These are phyloP conservation scores for Serendipita sp. DNA, from an alignment of 768 basidiomycete species.

Conservation along the genomic window DNA sequence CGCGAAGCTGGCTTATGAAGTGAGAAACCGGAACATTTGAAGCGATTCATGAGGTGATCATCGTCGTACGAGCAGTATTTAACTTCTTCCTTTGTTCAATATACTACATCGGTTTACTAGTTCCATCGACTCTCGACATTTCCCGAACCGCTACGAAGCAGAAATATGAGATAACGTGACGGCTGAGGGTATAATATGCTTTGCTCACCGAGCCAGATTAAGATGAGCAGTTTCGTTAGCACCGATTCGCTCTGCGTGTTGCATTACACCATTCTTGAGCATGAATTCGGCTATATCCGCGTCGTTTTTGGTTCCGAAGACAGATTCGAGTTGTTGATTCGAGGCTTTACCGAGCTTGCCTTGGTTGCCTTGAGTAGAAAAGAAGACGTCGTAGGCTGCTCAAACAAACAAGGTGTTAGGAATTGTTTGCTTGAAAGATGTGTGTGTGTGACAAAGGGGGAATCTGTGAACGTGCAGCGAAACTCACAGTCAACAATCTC, in stretches of 20 bases:
- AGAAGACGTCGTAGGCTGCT: conserved; percentile 55
- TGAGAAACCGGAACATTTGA: too few species aligned
- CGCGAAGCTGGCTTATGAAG: too few species aligned
- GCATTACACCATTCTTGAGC: conserved; percentile 47
- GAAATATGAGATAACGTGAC: too few species aligned
- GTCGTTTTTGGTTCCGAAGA: conserved; percentile 52
- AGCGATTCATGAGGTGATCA: too few species aligned
- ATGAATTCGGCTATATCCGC: conserved; percentile 36
- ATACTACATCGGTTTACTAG: too few species aligned
- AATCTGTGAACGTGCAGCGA: background rate
- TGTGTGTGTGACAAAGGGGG: background rate
- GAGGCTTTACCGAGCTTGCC: conserved; percentile 61
- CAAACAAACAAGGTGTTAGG: background rate
- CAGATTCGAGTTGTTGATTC: conserved; percentile 67
- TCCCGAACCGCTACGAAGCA: too few species aligned
- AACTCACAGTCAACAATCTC: conserved; percentile 68
- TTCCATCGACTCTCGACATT: too few species aligned
- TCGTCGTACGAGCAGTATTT: too few species aligned
- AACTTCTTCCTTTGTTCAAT: too few species aligned
- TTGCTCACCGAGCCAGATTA: background rate
- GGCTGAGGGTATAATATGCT: too few species aligned
- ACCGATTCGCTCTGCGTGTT: conserved; percentile 28
- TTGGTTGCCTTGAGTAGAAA: conserved; percentile 58
- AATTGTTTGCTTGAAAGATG: too few species aligned
- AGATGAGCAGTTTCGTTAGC: background rate